Base-by-base conservation (phyloP, 1,139 yeast species). In the Wickerhamomyces sp. region DNA sequence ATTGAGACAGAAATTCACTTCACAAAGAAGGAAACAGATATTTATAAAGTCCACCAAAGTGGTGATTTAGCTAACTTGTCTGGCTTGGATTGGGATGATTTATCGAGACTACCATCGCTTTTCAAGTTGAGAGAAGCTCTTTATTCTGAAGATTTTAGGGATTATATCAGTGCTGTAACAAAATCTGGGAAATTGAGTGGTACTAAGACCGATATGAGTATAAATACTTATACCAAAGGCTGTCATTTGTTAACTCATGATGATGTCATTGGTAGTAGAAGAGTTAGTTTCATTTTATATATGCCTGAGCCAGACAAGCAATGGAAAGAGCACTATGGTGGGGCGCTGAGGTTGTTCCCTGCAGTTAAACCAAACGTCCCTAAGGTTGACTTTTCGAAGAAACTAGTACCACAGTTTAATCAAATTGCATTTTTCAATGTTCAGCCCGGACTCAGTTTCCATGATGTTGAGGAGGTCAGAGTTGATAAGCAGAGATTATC, bases 381-480 rank as follows among this genome's bases (percentile, higher is more conserved):
- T 8, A 75, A 76, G 42, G 74, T 95, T 3, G 97, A 90, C 60
- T 78, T 66, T 53, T 66, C 75, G 25, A 70, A 75, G 31, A 81
- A 81, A 49, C 67, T 92, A 28, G 85, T 88, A 1, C 98, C 98
- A 1, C 94, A 86, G 50, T 94, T 95, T 72, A 92, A 94, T 61
- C 97, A 92, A 62, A 80, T 94, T 58, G 96, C 97, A 1, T 87
- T 92, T 58, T 94, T 94, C 70, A 83, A 86, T 3, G 97, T 94
- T 9, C 95, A 89, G 58, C 98, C 98, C 1, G 99, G 98, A 1
- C 74, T 83, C 37, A 85, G 96, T 3, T 94, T 92, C 70, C 99
- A 94, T 59, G 98, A 94, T 52, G 99, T 94, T 9, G 98, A 94
- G 63, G 98, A 94, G 59, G 98, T 94, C 3, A 76, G 83, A 47